Evolutionary conservation across 495 filamentous ascomycete genomes (phyloP).

Genomic region (Penicillium riverlandense): DNA sequence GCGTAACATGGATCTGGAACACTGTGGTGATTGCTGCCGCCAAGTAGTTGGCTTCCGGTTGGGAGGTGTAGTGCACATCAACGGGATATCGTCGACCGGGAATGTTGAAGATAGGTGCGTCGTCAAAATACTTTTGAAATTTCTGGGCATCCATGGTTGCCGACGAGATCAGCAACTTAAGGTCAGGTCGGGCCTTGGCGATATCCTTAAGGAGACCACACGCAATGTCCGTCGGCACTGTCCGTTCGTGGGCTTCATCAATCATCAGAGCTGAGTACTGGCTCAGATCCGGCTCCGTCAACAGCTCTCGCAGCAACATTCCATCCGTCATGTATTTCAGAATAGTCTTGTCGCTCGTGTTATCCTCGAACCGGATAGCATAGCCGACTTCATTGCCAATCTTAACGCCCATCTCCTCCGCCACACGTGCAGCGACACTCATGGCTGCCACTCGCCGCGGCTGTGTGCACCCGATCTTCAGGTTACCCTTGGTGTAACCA

Average conservation of each 20-base stretch:
- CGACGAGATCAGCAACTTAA: slow-evolving; percentile 89
- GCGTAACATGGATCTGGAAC: slow-evolving; percentile 92
- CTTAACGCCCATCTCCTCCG: slow-evolving; percentile 89
- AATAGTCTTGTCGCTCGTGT: slow-evolving; percentile 85
- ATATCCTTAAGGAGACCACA: slow-evolving; percentile 91
- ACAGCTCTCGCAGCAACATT: slow-evolving; percentile 87
- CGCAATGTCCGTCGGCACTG: slow-evolving; percentile 84
- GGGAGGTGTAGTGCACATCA: slow-evolving; percentile 85
- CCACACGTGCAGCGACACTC: slow-evolving; percentile 89
- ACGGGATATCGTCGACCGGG: slow-evolving; percentile 87
- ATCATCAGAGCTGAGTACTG: slow-evolving; percentile 92
- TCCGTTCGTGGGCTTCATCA: slow-evolving; percentile 95
- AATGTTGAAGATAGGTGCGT: slow-evolving; percentile 93
- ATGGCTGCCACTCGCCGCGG: slow-evolving; percentile 96
- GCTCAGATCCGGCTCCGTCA: slow-evolving; percentile 80
- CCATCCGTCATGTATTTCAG: slow-evolving; percentile 98
- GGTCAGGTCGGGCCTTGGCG: slow-evolving; percentile 72
- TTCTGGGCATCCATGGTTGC: slow-evolving; percentile 95
- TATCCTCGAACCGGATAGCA: slow-evolving; percentile 91
- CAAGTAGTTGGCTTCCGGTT: slow-evolving; percentile 92
- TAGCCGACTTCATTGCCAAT: slow-evolving; percentile 93
- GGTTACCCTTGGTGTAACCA: slow-evolving; percentile 73
- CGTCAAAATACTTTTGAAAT: slow-evolving; percentile 88
- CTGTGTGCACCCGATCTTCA: slow-evolving; percentile 55
- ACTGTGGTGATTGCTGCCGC: slow-evolving; percentile 87